Evolutionary conservation across 139 green algal species (phyloP).

Genomic region (Zygnema circumcarinatum): DNA sequence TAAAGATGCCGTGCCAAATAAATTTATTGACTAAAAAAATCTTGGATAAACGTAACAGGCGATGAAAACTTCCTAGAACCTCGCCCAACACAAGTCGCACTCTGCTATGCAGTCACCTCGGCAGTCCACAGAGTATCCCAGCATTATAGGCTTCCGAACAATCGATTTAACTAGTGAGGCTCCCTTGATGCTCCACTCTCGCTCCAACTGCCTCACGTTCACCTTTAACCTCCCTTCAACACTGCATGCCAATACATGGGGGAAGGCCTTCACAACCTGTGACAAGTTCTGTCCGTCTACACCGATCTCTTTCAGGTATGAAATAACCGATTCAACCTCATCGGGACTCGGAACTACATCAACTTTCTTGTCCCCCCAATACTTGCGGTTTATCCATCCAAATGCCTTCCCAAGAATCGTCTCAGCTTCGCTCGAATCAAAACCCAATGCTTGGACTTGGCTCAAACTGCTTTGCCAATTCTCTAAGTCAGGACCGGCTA

Average conservation of each 20-base stretch:
- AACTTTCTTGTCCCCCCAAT: slow-evolving; percentile 48
- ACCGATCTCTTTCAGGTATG: neutral
- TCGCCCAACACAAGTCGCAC: slow-evolving; percentile 46
- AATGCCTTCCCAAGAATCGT: slow-evolving; percentile 30
- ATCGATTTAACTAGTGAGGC: neutral
- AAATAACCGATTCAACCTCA: neutral
- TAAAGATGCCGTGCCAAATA: too few species aligned
- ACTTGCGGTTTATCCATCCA: slow-evolving; percentile 23
- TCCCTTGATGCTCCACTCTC: slow-evolving; percentile 26
- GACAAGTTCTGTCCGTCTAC: neutral
- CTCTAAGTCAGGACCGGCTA: neutral
- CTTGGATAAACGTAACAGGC: too few species aligned
- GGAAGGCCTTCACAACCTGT: slow-evolving; percentile 24
- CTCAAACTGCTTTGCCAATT: neutral
- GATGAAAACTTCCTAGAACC: slow-evolving; percentile 25
- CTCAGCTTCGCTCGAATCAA: slow-evolving; percentile 2
- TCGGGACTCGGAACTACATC: slow-evolving; percentile 15
- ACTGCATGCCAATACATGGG: slow-evolving; percentile 35
- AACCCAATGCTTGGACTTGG: slow-evolving; percentile 12
- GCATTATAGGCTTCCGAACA: slow-evolving; percentile 24
- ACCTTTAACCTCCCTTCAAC: slow-evolving; percentile 8
- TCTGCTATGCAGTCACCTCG: slow-evolving; percentile 36
- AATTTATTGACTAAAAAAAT: too few species aligned
- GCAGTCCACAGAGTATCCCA: slow-evolving; percentile 45
- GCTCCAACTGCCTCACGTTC: slow-evolving; percentile 28